These are phyloP conservation scores for Saraca asoca DNA, from an alignment of 331 rosid species.

Conservation along the genomic window DNA sequence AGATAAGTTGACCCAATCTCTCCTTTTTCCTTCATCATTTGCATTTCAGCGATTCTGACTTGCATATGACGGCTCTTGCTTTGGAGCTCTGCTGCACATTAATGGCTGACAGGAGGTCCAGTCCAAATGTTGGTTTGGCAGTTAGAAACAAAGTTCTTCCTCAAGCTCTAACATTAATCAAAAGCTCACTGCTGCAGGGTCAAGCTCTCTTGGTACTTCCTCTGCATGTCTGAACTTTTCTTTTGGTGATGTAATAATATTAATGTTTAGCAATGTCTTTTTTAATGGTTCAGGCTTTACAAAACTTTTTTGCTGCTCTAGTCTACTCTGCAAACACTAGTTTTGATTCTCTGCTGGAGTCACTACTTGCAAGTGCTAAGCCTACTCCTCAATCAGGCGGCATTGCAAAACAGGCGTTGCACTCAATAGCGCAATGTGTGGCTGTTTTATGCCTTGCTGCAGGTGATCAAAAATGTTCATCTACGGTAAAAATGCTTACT, in stretches of 20 bases:
- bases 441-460: conserved; percentile 99
- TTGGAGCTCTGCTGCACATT: conserved; percentile 95
- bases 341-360: conserved; percentile 86
- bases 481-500: conserved; percentile 92
- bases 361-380: conserved; percentile 89
- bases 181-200: conserved; percentile 96
- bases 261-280: conserved; percentile 29
- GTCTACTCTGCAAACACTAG: conserved; percentile 94
- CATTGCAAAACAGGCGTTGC: conserved; percentile 95
- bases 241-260: conserved; percentile 24
- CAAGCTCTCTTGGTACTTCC: conserved; percentile 82
- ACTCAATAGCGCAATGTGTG: conserved; percentile 95
- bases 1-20: conserved; percentile 26
- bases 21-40: conserved; percentile 27
- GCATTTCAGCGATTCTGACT: conserved; percentile 87
- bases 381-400: conserved; percentile 95
- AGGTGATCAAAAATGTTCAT: conserved; percentile 82
- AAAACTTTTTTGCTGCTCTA: conserved; percentile 85
- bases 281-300: conserved; percentile 75
- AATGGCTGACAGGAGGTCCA: conserved; percentile 91
- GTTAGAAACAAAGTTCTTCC: conserved; percentile 98
- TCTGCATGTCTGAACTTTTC: conserved; percentile 32
- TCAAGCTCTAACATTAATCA: conserved; percentile 84
- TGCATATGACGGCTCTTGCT: conserved; percentile 99
- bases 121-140: conserved; percentile 83